A percentile compares a stretch with the other conserved stretches of the same genome.
phyloP scores from a whole-genome alignment of 768 basidiomycete species.

The Mycena rebaudengoi region DNA sequence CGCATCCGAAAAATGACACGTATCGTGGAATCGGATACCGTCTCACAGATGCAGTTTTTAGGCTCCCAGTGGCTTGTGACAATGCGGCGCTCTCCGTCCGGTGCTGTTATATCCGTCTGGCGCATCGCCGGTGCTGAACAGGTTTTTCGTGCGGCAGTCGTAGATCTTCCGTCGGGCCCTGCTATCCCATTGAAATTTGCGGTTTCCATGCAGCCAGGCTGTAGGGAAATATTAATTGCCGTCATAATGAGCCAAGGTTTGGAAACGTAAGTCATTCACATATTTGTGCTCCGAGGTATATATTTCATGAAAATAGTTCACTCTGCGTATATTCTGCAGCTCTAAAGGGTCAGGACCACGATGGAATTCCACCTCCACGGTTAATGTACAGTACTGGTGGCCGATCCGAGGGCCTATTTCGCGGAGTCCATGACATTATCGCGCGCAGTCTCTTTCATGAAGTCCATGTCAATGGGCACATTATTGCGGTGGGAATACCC shows the following conservation, averaged over 20 bases:
- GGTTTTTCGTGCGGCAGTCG: conserved; percentile 35
- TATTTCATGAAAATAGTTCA: conserved; percentile 28
- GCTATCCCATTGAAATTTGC: conserved; percentile 42
- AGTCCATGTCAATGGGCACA: conserved; percentile 27
- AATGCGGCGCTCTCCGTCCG: conserved; percentile 39
- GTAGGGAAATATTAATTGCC: conserved; percentile 31
- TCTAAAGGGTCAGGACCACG: conserved; percentile 23
- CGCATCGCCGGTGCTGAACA: conserved; percentile 41
- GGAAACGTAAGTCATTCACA: too few species aligned
- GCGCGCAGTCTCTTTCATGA: too few species aligned
- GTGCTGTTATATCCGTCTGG: conserved; percentile 55
- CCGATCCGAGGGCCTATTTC: conserved; percentile 31
- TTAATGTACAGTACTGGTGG: conserved; percentile 21
- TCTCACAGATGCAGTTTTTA: conserved; percentile 56
- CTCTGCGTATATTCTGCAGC: conserved; percentile 30
- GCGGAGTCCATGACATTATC: conserved; percentile 34
- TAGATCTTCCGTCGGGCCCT: conserved; percentile 32
- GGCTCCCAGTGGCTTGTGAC: conserved; percentile 60
- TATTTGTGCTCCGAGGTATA: too few species aligned
- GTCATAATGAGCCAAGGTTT: too few species aligned
- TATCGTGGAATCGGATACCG: conserved; percentile 48
- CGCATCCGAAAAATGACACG: conserved; percentile 45
- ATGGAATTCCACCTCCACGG: conserved; percentile 13
- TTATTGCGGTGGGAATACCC: conserved; percentile 23
- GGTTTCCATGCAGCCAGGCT: conserved; percentile 38